Base-by-base conservation (phyloP, 2,329 filamentous ascomycete genomes). In the Polychaeton citri region DNA sequence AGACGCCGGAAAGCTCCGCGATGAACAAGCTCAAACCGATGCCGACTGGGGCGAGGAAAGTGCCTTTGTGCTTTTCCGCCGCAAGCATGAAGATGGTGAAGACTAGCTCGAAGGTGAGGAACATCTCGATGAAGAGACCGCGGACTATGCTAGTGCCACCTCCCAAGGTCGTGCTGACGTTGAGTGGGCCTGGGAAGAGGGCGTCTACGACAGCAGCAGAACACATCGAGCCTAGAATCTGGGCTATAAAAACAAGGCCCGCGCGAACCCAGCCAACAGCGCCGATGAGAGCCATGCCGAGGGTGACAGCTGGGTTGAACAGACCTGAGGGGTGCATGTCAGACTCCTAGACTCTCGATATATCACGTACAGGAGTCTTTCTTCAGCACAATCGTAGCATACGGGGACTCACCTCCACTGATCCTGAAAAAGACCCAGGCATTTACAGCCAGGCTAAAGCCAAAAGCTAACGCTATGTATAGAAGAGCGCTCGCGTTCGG, bases 21-120 rank as follows among this genome's bases (percentile, higher is more conserved):
- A 67, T 55, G 49, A 67, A 68, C 0, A 67, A 53, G 26, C 61
- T 49, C 10, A 67, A 53, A 4, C 64, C 49, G 20, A 51, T 55
- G 18, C 55, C 58, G 26, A 61, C 45, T 1, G 58, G 58, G 6
- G 58, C 58, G 18, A 61, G 47, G 43, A 57, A 61, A 5, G 58
- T 61, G 38, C 54, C 57, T 41, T 61, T 61, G 52, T 61, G 58
- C 46, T 61, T 61, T 42, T 61, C 58, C 2, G 58, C 58, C 5
- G 58, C 58, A 12, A 61, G 50, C 57, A 61, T 59, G 50, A 60
- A 65, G 40, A 69, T 69, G 34, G 61, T 62, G 43, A 69, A 65
- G 40, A 68, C 58, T 13, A 69, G 57, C 45, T 61, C 49, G n/a
- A 62, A 58, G 2, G 66, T 69, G 26, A 68, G 51, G 37, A 69